Conservation (phyloP, 176 grass and related monocot species). For the Cymbopogon citratus region DNA sequence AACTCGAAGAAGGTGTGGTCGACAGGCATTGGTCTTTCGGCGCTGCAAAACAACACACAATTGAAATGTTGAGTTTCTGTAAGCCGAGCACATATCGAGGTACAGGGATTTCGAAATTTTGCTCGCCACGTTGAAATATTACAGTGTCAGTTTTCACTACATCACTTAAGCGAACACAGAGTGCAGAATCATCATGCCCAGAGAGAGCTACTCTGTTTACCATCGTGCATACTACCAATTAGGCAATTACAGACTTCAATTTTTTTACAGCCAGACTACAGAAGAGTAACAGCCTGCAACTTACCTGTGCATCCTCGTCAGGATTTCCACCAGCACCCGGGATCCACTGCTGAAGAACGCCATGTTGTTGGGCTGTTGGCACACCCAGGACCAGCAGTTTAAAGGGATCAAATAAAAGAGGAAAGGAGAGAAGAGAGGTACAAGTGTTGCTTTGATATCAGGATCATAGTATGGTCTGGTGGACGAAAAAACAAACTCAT, state of each 20-base stretch:
- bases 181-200: not conserved
- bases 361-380: constrained; percentile 31
- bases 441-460: constrained; percentile 30
- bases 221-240: not conserved
- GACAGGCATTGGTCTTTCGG: constrained; percentile 50
- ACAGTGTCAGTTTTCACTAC: not conserved
- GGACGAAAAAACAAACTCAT: constrained; percentile 17
- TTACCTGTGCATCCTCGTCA: constrained; percentile 68
- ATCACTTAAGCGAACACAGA: not conserved
- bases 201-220: not conserved
- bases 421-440: not conserved
- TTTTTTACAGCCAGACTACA: not conserved
- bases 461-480: constrained; percentile 25
- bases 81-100: not conserved
- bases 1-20: constrained; percentile 86
- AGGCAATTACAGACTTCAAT: not conserved
- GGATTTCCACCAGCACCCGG: constrained; percentile 51
- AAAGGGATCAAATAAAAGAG: constrained; percentile 9
- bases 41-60: constrained; percentile 26
- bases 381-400: not conserved
- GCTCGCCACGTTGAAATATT: not conserved
- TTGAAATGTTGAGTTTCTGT: not conserved
- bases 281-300: not conserved
- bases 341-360: constrained; percentile 70
- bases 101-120: not conserved